Evolutionary conservation across 2,329 filamentous ascomycete species (phyloP).

Genomic region (Alternaria burnsii): DNA sequence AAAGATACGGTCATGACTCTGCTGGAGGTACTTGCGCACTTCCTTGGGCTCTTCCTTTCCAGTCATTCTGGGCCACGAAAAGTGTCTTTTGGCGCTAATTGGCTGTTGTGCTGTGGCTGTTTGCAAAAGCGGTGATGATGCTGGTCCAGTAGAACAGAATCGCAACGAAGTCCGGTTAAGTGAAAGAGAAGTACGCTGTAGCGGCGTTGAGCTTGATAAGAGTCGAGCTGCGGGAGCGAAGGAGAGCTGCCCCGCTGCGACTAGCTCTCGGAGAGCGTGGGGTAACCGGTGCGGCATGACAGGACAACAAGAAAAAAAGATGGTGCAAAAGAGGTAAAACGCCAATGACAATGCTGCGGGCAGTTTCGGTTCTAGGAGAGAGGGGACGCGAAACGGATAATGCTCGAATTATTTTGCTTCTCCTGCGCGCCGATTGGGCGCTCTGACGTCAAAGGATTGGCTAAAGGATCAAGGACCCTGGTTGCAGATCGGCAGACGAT

Average conservation of each 20-base stretch:
- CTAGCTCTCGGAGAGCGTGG: conserved; percentile 33
- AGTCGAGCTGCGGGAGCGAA: conserved; percentile 12
- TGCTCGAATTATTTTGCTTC: conserved; percentile 25
- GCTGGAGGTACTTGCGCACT: conserved; percentile 62
- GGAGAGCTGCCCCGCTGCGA: conserved; percentile 20
- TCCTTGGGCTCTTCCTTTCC: conserved; percentile 31
- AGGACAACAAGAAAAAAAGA: conserved; percentile 6
- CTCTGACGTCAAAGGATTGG: conserved; percentile 35
- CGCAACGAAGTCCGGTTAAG: conserved; percentile 6
- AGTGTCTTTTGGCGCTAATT: conserved; percentile 12
- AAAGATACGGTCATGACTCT: conserved; percentile 73
- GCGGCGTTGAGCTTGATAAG: conserved; percentile 15
- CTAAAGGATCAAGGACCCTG: conserved; percentile 21
- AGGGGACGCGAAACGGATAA: conserved; percentile 19
- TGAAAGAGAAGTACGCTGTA: conserved; percentile 6
- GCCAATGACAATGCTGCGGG: conserved; percentile 24
- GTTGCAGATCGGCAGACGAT: conserved; percentile 27
- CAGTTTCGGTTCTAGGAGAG: conserved; percentile 29
- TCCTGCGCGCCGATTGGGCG: conserved; percentile 36
- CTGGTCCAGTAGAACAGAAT: conserved; percentile 8
- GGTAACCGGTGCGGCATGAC: conserved; percentile 33
- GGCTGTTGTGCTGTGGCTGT: conserved; percentile 2
- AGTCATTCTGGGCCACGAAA: conserved; percentile 31
- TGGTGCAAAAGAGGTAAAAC: conserved; percentile 16
- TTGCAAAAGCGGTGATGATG: conserved; percentile 1